A percentile compares a stretch with the other conserved stretches of the same genome.
Conservation (phyloP, 306 rosid genomes). For the Hippophae tibetana region DNA sequence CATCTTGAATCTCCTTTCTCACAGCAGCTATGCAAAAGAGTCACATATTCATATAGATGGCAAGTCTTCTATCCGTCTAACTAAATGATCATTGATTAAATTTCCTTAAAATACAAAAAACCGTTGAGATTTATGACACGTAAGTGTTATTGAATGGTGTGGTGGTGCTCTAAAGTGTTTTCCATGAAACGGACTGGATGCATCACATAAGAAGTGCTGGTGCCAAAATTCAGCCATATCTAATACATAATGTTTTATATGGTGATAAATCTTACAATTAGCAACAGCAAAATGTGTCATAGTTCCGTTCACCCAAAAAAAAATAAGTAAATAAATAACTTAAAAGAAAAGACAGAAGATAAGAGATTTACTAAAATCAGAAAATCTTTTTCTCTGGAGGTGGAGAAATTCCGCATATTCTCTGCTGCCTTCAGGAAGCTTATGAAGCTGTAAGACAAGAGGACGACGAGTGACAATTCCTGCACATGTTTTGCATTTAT, state of each 20-base stretch:
- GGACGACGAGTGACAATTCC: conserved; percentile 94
- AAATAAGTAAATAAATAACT: not conserved
- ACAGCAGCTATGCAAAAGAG: conserved; percentile 57
- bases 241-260: too few species aligned
- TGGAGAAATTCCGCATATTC: conserved; percentile 89
- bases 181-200: too few species aligned
- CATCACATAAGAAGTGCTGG: too few species aligned
- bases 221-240: too few species aligned
- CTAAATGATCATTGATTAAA: not conserved
- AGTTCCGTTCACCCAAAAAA: not conserved
- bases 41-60: not conserved
- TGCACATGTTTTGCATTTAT: conserved; percentile 28
- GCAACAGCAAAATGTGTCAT: too few species aligned
- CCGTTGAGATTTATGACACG: too few species aligned
- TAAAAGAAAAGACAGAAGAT: not conserved
- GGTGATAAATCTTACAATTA: too few species aligned
- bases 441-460: conserved; percentile 87
- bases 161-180: too few species aligned
- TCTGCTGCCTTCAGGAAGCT: conserved; percentile 51
- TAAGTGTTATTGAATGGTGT: too few species aligned
- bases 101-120: too few species aligned
- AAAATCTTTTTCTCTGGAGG: conserved; percentile 65
- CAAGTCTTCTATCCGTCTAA: not conserved
- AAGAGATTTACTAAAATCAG: conserved; percentile 57
- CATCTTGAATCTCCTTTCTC: conserved; percentile 89